Evolutionary conservation across 306 rosid genomes (phyloP), one percentile per base, ranked within the genome.

Genomic region (Mimosa bimucronata): DNA sequence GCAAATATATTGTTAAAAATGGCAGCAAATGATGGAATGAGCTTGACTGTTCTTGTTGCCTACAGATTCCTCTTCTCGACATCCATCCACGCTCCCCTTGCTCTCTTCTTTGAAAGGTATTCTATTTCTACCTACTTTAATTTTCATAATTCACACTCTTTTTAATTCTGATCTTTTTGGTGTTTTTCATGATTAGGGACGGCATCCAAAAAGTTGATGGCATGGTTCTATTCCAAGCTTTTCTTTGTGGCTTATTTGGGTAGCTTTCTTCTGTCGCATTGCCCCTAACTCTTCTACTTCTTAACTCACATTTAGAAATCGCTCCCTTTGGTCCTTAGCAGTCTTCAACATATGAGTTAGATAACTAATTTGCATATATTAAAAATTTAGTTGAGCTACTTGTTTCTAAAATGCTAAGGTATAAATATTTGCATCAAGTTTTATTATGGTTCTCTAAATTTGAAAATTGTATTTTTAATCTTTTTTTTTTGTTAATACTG

Each of bases 161-260:
- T 53, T 19, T 2, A 7, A 19, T 53, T 53, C 2, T 52, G 6
- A 48, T 48, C 0, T 1, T 48, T 6, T 48, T 48, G 21, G 19
- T 26, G 2, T 60, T 60, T 60, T 26, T 11, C 15, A 60, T 45
- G 50, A 45, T 11, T 41, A 30, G 42, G 69, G 42, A 64, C 3
- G 29, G 69, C 42, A 21, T 64, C 65, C 85, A 89, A 18, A 86
- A 86, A 74, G 52, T 91, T 5, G 81, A 88, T 55, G 85, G 87
- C 88, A 82, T 74, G 10, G 84, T 89, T 41, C 73, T 91, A 26
- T 75, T 86, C 72, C 88, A 86, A 78, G 85, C 84, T 70, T 89
- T 83, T 79, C 73, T 91, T 3, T 86, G 86, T 30, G 95, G 91
- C 28, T 76, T 91, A 65, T 81, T 91, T 38, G 96, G 96, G 96